Base-by-base conservation (phyloP, 202 grass and related monocot species). In the Miscanthus sacchariflorus region DNA sequence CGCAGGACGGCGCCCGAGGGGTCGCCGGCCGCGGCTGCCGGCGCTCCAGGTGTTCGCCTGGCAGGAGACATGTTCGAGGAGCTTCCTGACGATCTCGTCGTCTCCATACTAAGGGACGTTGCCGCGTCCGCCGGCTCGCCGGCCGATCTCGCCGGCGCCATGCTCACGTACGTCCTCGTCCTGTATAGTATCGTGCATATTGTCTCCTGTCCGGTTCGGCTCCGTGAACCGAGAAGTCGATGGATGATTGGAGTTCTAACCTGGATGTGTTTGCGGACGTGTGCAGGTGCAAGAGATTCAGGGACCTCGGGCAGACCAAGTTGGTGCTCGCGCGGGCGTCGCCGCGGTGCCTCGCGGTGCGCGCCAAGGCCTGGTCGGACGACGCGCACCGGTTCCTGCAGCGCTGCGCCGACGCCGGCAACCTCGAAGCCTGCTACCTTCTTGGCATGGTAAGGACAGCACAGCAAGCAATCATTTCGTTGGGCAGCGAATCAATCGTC, bases 361-460 rank as follows among this genome's bases (percentile, higher is more conserved):
- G 79, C 11, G 92, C 93, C 6, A 81, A 91, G 43, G 64, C 67
- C 18, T 98, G 96, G 96, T 98, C 93, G 1, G 93, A 96, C 46
- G 84, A 88, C 2, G 88, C 92, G 7, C 92, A 96, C 81, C 75
- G 86, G 2, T 98, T 96, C 89, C 38, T 98, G 44, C 90, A 89
- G 83, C 77, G 90, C 18, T 98, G 96, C 76, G 90, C 88, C 2
- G 87, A 98, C 76, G 87, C 88, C 67, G 96, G 91, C 63, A 98
- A 93, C 85, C 71, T 96, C 19, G 93, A 96, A 46, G 93, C 96
- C 13, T 93, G 90, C 83, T 98, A 94, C 59, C 84, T 96, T 4
- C 94, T 98, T 3, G 96, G 93, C 84, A 96, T 94, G 96, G 96
- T 98, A 81, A 75, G 45, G 44, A 45, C 11, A 12, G 44, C 0